These are phyloP conservation scores for Vigna hirtella DNA, from an alignment of 306 rosid genomes.

Conservation along the genomic window DNA sequence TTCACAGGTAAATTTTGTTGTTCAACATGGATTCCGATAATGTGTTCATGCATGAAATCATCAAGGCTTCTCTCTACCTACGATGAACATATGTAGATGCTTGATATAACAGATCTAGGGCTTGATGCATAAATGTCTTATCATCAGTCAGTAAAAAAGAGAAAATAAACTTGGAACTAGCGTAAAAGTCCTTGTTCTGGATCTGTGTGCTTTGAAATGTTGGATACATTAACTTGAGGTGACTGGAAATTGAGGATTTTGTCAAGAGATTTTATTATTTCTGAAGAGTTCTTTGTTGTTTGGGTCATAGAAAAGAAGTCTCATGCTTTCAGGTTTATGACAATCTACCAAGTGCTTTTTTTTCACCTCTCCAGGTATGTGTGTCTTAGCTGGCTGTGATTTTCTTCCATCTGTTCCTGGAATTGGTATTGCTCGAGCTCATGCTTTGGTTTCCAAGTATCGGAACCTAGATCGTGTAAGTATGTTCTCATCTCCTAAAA, in stretches of 20 bases:
- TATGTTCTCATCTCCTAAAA: conserved; percentile 34
- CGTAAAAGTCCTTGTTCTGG: not conserved
- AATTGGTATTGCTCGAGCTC: conserved; percentile 86
- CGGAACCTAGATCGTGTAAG: conserved; percentile 87
- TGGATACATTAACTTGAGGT: conserved; percentile 6
- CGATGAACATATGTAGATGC: conserved; percentile 19
- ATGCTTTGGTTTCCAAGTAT: conserved; percentile 85
- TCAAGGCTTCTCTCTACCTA: not conserved
- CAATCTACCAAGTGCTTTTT: conserved; percentile 14
- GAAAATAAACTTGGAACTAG: conserved; percentile 4
- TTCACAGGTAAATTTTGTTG: conserved; percentile 63
- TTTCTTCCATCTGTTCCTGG: conserved; percentile 97
- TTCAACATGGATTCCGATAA: not conserved
- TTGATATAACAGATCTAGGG: conserved; percentile 19
- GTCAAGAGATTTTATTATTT: conserved; percentile 5
- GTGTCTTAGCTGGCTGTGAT: conserved; percentile 96
- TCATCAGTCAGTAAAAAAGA: conserved; percentile 4
- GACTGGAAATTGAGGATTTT: not conserved
- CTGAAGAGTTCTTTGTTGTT: conserved; percentile 7
- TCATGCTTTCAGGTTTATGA: not conserved
- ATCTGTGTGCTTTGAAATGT: conserved; percentile 9
- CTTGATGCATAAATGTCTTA: not conserved
- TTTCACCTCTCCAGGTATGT: conserved; percentile 71
- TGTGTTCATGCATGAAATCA: conserved; percentile 11
- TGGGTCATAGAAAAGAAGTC: not conserved